These are phyloP conservation scores for Hygrocybe punicea DNA, from an alignment of 768 basidiomycete species.

Conservation along the genomic window DNA sequence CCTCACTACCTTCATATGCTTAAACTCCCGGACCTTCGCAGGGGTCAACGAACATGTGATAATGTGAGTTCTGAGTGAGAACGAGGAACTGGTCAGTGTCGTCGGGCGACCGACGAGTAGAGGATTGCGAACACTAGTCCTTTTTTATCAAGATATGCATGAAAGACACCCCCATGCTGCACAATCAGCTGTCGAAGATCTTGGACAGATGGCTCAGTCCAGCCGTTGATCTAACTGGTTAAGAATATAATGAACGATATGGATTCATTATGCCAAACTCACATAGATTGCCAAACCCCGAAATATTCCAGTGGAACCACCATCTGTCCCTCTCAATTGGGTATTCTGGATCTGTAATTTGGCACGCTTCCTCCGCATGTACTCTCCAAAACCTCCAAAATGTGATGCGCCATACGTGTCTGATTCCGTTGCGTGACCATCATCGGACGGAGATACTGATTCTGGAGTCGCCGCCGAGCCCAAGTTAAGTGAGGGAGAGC, in stretches of 20 bases:
- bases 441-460: background rate
- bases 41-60: slow-evolving; percentile 89
- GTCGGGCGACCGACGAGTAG: background rate
- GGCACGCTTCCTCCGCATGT: slow-evolving; percentile 86
- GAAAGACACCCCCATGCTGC: slow-evolving; percentile 77
- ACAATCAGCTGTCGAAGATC: slow-evolving; percentile 78
- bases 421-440: too few species aligned
- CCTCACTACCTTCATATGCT: slow-evolving; percentile 82
- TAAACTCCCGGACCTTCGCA: slow-evolving; percentile 84
- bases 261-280: slow-evolving; percentile 25
- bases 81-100: background rate
- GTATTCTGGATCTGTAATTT: slow-evolving; percentile 84
- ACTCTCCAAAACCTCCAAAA: slow-evolving; percentile 84
- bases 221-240: slow-evolving; percentile 74
- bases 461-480: slow-evolving; percentile 5
- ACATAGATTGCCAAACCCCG: slow-evolving; percentile 79
- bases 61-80: slow-evolving; percentile 70
- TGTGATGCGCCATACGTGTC: slow-evolving; percentile 70
- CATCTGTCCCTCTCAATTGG: slow-evolving; percentile 25
- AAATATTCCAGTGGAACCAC: slow-evolving; percentile 49
- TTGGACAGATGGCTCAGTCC: slow-evolving; percentile 82
- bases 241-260: slow-evolving; percentile 3
- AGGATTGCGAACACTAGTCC: slow-evolving; percentile 55
- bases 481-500: background rate
- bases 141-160: slow-evolving; percentile 81